Evolutionary conservation across 768 basidiomycete species (phyloP).

Genomic region (Auriscalpium orientale): DNA sequence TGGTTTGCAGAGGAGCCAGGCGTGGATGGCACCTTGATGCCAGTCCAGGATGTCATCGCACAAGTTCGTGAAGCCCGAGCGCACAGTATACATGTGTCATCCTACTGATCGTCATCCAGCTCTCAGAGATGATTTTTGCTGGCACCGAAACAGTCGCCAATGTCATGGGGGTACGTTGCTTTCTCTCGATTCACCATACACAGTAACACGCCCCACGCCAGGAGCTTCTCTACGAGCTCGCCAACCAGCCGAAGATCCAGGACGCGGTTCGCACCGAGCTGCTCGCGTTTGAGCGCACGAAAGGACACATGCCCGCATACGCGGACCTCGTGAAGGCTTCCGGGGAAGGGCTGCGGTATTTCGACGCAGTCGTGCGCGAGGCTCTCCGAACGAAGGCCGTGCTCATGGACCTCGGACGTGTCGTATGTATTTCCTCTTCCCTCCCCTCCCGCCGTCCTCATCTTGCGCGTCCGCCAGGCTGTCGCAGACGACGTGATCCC

Average conservation of each 20-base stretch:
- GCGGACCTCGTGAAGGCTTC: conserved; percentile 9
- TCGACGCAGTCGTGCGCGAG: conserved; percentile 16
- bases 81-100: background rate
- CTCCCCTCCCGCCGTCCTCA: background rate
- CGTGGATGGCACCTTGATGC: background rate
- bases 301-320: background rate
- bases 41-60: conserved; percentile 4
- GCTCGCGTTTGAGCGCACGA: background rate
- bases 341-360: conserved; percentile 9
- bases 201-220: background rate
- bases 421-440: background rate
- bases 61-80: background rate
- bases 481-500: conserved; percentile 13
- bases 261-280: background rate
- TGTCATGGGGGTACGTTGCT: conserved; percentile 1
- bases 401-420: conserved; percentile 8
- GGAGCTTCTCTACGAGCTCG: conserved; percentile 6
- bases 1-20: background rate
- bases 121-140: conserved; percentile 5
- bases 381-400: conserved; percentile 12
- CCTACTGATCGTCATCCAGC: background rate
- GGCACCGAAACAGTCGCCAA: conserved; percentile 8
- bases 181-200: background rate
- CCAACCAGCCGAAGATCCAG: background rate
- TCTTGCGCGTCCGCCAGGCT: background rate